These are phyloP conservation scores for Ploettnerulaceae sp. DNA, from an alignment of 2,329 filamentous ascomycete genomes.

Conservation along the genomic window DNA sequence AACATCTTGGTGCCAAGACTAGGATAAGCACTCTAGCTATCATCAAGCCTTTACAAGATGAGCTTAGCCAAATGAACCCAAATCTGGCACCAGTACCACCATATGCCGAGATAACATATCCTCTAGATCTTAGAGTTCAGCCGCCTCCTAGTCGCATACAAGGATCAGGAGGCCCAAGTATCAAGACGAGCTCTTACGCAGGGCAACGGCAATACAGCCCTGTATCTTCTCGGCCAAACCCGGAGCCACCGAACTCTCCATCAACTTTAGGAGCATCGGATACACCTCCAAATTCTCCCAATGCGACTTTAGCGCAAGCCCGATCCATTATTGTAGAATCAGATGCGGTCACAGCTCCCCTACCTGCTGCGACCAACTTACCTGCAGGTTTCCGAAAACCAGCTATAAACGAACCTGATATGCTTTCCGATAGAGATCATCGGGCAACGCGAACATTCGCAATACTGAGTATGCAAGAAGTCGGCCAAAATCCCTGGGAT, in stretches of 20 bases:
- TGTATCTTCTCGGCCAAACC: not conserved
- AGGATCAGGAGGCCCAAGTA: not conserved
- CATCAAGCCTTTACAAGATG: constrained; percentile 45
- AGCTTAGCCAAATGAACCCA: constrained; percentile 23
- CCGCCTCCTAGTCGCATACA: not conserved
- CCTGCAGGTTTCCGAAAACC: not conserved
- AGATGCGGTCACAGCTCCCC: not conserved
- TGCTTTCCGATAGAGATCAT: constrained; percentile 20
- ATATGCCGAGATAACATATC: constrained; percentile 55
- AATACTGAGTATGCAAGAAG: constrained; percentile 61
- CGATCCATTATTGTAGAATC: not conserved
- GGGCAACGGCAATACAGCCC: constrained; percentile 4
- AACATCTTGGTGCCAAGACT: constrained; percentile 59
- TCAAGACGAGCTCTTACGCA: constrained; percentile 6
- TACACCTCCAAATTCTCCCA: not conserved
- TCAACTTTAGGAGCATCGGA: not conserved
- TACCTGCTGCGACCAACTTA: not conserved
- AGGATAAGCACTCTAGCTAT: constrained; percentile 72
- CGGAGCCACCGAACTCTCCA: not conserved
- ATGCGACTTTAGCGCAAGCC: not conserved
- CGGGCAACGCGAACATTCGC: constrained; percentile 65
- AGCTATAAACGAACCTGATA: constrained; percentile 1
- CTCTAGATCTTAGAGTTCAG: constrained; percentile 36
- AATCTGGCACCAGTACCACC: constrained; percentile 39
- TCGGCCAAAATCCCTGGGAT: constrained; percentile 83